Conservation (phyloP, 148 eudicot species). For the Heliamphora exappendiculata region DNA sequence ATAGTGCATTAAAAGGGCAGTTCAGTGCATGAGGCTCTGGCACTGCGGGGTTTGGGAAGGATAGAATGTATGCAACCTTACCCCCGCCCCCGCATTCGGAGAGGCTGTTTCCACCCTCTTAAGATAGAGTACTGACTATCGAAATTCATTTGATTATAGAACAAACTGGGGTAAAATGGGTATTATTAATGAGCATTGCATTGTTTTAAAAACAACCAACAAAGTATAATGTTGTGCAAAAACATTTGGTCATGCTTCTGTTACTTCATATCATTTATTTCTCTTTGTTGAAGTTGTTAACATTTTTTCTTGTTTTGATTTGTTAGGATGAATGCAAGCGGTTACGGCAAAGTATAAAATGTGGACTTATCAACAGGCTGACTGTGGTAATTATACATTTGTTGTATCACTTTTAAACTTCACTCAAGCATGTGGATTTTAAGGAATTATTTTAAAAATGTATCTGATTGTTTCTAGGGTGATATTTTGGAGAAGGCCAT, state of each 20-base stretch:
- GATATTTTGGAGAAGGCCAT: constrained; percentile 85
- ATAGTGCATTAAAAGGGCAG: neutral
- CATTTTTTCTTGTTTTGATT: constrained; percentile 16
- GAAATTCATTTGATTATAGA: neutral
- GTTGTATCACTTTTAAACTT: neutral
- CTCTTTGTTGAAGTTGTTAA: constrained; percentile 16
- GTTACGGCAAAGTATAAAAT: constrained; percentile 91
- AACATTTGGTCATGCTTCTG: neutral
- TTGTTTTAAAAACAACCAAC: neutral
- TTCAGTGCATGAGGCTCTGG: too few species aligned
- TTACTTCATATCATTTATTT: neutral
- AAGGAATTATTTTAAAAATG: constrained; percentile 8
- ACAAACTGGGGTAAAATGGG: neutral
- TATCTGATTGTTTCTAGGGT: constrained; percentile 50
- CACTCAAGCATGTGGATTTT: neutral
- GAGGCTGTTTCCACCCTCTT: too few species aligned
- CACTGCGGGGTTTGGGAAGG: too few species aligned
- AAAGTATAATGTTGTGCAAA: neutral
- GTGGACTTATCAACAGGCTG: constrained; percentile 74
- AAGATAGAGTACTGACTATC: too few species aligned
- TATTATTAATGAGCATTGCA: neutral
- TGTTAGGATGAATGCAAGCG: constrained; percentile 96
- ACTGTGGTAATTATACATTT: constrained; percentile 64
- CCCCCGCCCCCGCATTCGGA: too few species aligned
- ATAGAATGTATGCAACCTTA: too few species aligned